Conservation (phyloP, 768 basidiomycete genomes). For the Phylloporus arenicola region DNA sequence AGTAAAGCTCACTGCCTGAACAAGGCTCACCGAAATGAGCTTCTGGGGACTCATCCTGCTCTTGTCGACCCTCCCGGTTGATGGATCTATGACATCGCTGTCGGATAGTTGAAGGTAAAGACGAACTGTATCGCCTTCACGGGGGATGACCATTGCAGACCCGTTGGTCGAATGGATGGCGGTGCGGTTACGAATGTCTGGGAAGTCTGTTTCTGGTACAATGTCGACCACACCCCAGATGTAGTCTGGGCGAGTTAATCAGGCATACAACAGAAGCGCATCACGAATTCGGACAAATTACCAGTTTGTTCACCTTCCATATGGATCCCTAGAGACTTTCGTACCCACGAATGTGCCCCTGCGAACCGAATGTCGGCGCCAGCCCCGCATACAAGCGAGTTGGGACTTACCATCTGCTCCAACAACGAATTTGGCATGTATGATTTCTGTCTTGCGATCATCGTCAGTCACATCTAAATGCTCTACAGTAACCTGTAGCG, state of each 20-base stretch:
- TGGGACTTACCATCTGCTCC: conserved; percentile 30
- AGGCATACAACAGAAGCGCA: background rate
- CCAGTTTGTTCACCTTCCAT: conserved; percentile 50
- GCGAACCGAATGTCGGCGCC: background rate
- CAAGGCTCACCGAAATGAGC: conserved; percentile 44
- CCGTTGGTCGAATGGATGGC: conserved; percentile 67
- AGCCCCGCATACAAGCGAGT: background rate
- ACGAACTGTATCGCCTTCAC: conserved; percentile 62
- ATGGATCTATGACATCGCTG: conserved; percentile 38
- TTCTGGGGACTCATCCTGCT: conserved; percentile 43
- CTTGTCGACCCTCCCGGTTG: conserved; percentile 51
- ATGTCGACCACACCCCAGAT: conserved; percentile 83
- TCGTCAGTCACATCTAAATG: conserved; percentile 22
- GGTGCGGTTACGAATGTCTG: conserved; percentile 62
- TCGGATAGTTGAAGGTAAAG: conserved; percentile 66
- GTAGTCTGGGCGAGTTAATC: conserved; percentile 42
- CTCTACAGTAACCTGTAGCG: conserved; percentile 20
- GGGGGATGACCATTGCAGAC: conserved; percentile 69
- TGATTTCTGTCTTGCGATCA: conserved; percentile 28
- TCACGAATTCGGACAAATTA: conserved; percentile 1
- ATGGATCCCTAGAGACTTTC: conserved; percentile 38
- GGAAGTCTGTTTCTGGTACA: conserved; percentile 67
- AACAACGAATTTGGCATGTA: conserved; percentile 33
- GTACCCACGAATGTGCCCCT: conserved; percentile 46
- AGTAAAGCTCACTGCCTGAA: no score